phyloP scores from a whole-genome alignment of 176 grass and related monocot genomes.

The Carex parvula region DNA sequence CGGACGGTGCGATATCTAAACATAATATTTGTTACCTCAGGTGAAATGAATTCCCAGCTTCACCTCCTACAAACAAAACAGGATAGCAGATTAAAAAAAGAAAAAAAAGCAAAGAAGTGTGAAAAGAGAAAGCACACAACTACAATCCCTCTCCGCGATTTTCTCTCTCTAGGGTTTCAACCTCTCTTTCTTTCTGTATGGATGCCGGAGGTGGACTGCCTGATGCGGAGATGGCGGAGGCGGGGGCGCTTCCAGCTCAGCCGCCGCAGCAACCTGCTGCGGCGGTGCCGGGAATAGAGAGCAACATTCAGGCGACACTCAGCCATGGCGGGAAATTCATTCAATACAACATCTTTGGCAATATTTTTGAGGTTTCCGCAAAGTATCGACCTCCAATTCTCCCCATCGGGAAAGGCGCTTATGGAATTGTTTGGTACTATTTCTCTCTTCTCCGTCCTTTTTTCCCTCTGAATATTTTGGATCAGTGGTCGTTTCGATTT shows the following conservation, averaged over 20 bases:
- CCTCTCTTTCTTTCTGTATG: constrained; percentile 28
- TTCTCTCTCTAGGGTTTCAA: constrained; percentile 20
- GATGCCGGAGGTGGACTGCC: constrained; percentile 51
- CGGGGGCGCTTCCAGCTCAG: constrained; percentile 6
- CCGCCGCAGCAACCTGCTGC: not conserved
- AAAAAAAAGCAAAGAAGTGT: not conserved
- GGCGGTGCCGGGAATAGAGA: constrained; percentile 32
- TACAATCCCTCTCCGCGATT: not conserved
- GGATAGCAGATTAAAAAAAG: not conserved
- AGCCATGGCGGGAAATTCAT: constrained; percentile 87
- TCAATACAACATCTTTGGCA: constrained; percentile 99
- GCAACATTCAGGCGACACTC: constrained; percentile 82
- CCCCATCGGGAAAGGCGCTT: constrained; percentile 97
- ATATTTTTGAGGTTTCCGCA: constrained; percentile 83
- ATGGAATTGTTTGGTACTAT: constrained; percentile 90
- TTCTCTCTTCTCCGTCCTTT: not conserved
- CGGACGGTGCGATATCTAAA: too few species aligned
- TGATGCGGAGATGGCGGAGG: constrained; percentile 78
- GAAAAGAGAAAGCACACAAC: not conserved
- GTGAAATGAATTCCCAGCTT: not conserved
- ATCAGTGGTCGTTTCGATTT: not conserved
- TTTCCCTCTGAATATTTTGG: not conserved
- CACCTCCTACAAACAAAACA: not conserved
- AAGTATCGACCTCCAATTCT: constrained; percentile 94
- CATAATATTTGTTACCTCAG: too few species aligned